Evolutionary conservation across 352 stramenopile species (phyloP).

Genomic region (Hyaloperonospora arabidopsidis): DNA sequence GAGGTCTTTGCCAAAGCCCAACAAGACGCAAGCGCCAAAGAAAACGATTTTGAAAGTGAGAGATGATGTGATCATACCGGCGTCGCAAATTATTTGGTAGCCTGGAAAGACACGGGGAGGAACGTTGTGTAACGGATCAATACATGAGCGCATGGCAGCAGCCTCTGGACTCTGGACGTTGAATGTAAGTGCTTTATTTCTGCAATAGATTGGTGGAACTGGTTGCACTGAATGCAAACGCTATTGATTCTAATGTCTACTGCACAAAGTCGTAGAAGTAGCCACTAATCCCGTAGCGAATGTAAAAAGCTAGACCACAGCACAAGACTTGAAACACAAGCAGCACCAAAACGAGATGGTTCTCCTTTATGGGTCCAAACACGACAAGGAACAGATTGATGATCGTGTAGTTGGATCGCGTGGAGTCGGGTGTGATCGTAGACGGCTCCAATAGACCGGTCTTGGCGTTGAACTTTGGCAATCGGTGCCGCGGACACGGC

Average conservation of each 20-base stretch:
- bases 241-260: conserved; percentile 30
- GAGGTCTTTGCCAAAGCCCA: conserved; percentile 31
- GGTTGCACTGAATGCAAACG: conserved; percentile 10
- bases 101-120: conserved; percentile 7
- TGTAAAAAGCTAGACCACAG: conserved; percentile 71
- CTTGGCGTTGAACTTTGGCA: conserved; percentile 91
- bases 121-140: neutral
- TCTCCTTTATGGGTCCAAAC: conserved; percentile 79
- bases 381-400: conserved; percentile 84
- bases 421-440: conserved; percentile 83
- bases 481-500: conserved; percentile 94
- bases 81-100: conserved; percentile 32
- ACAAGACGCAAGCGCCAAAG: conserved; percentile 36
- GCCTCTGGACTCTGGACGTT: too few relatives aligned
- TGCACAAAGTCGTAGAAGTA: conserved; percentile 86
- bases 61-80: conserved; percentile 30
- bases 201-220: neutral
- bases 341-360: conserved; percentile 53
- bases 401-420: conserved; percentile 80
- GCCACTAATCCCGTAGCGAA: conserved; percentile 77
- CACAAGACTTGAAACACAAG: conserved; percentile 70
- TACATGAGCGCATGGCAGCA: too few relatives aligned
- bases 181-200: neutral
- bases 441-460: conserved; percentile 90
- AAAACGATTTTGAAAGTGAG: conserved; percentile 51